These are phyloP conservation scores for Pterula multifida DNA, from an alignment of 1,284 basidiomycete species.

Conservation along the genomic window DNA sequence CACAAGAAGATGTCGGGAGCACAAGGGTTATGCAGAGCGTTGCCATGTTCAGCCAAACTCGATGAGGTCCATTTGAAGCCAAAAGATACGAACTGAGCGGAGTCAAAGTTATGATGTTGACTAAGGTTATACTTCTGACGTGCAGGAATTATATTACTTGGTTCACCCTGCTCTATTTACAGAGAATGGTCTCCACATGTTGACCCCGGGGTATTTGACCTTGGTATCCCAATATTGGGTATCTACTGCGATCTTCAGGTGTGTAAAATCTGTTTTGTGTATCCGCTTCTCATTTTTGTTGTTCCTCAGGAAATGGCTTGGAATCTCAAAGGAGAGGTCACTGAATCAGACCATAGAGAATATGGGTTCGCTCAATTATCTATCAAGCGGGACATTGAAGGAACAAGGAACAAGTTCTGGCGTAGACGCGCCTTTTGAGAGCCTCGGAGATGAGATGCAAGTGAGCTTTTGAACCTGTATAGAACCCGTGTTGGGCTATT, in stretches of 20 bases:
- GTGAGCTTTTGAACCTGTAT: slow-evolving; percentile 25
- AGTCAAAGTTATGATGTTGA: neutral
- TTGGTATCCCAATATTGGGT: slow-evolving; percentile 88
- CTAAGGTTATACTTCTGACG: neutral
- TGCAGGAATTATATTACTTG: slow-evolving; percentile 93
- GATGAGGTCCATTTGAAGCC: slow-evolving; percentile 88
- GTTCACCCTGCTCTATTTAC: slow-evolving; percentile 98
- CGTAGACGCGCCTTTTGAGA: slow-evolving; percentile 77
- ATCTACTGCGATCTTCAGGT: slow-evolving; percentile 97
- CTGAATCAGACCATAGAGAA: slow-evolving; percentile 85
- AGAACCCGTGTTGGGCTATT: neutral
- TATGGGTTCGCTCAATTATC: slow-evolving; percentile 87
- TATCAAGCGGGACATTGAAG: slow-evolving; percentile 56
- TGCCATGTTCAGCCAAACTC: slow-evolving; percentile 93
- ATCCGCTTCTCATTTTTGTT: neutral
- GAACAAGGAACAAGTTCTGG: slow-evolving; percentile 27
- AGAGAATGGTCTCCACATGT: slow-evolving; percentile 88
- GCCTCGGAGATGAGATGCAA: slow-evolving; percentile 74
- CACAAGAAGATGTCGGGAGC: slow-evolving; percentile 94
- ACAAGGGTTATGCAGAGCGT: slow-evolving; percentile 97
- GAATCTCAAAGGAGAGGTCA: slow-evolving; percentile 80
- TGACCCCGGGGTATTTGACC: slow-evolving; percentile 88
- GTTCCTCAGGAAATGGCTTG: slow-evolving; percentile 78
- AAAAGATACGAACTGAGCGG: slow-evolving; percentile 61
- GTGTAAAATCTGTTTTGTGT: slow-evolving; percentile 12